These are phyloP conservation scores for Pichia sp. DNA, from an alignment of 1,139 yeast species.

Conservation along the genomic window DNA sequence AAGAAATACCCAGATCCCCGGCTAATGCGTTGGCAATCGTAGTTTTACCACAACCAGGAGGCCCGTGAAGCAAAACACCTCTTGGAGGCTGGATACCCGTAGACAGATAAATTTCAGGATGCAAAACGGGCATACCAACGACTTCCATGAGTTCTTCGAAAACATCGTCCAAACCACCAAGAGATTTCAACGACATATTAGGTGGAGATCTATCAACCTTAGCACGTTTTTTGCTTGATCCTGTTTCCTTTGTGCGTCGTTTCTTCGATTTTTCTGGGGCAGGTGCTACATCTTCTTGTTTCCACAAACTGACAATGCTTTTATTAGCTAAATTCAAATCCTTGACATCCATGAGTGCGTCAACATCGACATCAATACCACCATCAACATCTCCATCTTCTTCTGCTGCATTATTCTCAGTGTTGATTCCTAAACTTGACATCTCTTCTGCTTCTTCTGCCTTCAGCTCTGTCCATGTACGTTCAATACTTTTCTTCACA, in stretches of 20 bases:
- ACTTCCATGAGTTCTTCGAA: conserved; percentile 82
- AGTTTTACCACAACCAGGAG: conserved; percentile 99
- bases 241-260: conserved; percentile 28
- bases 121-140: conserved; percentile 84
- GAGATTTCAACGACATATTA: conserved; percentile 50
- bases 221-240: conserved; percentile 29
- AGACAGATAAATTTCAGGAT: conserved; percentile 80
- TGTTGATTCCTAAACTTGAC: conserved; percentile 21
- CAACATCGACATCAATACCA: conserved; percentile 30
- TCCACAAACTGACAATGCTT: conserved; percentile 70
- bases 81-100: conserved; percentile 98
- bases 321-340: conserved; percentile 66
- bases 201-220: conserved; percentile 64
- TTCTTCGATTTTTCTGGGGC: conserved; percentile 15
- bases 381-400: conserved; percentile 25
- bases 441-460: conserved; percentile 26
- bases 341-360: conserved; percentile 45
- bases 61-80: conserved; percentile 91
- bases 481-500: conserved; percentile 36
- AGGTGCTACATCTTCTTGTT: conserved; percentile 8
- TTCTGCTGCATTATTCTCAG: conserved; percentile 19
- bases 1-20: conserved; percentile 90
- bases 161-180: conserved; percentile 87
- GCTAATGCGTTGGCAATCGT: conserved; percentile 94
- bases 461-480: conserved; percentile 28